Conservation (phyloP, 1,284 basidiomycete genomes). For the Volvariella surrecta region DNA sequence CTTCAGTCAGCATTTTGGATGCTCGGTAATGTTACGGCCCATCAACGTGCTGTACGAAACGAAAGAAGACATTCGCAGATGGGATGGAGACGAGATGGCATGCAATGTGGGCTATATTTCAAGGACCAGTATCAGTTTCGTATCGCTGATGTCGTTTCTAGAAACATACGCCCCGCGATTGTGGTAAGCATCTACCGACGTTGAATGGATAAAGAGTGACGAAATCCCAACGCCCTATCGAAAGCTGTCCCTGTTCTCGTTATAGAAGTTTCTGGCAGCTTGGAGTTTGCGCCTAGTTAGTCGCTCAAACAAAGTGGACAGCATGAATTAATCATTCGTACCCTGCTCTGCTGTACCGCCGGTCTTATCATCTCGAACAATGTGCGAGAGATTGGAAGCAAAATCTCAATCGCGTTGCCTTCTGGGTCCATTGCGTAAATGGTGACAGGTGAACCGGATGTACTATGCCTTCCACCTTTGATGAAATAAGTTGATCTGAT, state of each 20-base stretch:
- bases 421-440: no score
- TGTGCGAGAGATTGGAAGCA: neutral
- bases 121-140: no score
- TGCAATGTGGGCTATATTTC: constrained; percentile 39
- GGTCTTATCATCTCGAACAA: constrained; percentile 27
- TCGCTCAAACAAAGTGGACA: no score
- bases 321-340: constrained; percentile 14
- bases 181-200: constrained; percentile 30
- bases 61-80: constrained; percentile 42
- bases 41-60: constrained; percentile 25
- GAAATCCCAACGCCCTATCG: constrained; percentile 49
- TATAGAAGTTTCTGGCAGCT: constrained; percentile 50
- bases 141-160: constrained; percentile 14
- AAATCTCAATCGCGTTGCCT: neutral
- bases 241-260: constrained; percentile 51
- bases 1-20: constrained; percentile 40
- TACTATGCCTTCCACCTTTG: no score
- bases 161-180: no score
- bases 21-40: constrained; percentile 23
- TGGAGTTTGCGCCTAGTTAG: no score
- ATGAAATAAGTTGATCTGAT: no score
- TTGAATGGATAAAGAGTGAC: constrained; percentile 49
- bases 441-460: no score
- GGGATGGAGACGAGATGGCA: constrained; percentile 31
- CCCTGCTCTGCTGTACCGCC: constrained; percentile 52